Conservation (phyloP, 805 yeast genomes). For the Ogataea salicorniae region DNA sequence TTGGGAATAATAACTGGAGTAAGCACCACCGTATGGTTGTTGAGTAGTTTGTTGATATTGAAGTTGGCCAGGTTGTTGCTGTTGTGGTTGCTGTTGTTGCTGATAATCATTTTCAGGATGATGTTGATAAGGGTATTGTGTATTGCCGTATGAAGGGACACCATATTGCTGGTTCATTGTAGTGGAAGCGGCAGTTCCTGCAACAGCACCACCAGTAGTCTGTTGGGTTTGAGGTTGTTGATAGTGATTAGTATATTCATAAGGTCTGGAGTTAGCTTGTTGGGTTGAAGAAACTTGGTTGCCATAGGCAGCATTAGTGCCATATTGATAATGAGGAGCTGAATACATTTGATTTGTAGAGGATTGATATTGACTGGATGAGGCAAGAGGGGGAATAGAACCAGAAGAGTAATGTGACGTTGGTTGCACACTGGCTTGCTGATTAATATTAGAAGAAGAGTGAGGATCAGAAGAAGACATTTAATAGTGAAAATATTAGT, state of each 20-base stretch:
- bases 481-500: background rate
- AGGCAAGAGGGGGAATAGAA: constrained; percentile 12
- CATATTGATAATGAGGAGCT: constrained; percentile 19
- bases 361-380: constrained; percentile 14
- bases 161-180: constrained; percentile 3
- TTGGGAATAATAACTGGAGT: constrained; percentile 15
- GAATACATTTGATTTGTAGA: constrained; percentile 10
- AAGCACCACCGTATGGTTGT: constrained; percentile 14
- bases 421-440: constrained; percentile 5
- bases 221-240: constrained; percentile 10
- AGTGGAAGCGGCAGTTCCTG: constrained; percentile 10
- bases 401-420: constrained; percentile 11
- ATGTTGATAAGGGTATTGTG: constrained; percentile 20
- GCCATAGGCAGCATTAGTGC: constrained; percentile 12
- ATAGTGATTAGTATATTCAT: constrained; percentile 14
- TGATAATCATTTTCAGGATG: constrained; percentile 17
- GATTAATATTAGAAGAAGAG: constrained; percentile 8
- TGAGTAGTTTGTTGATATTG: constrained; percentile 15
- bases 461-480: constrained; percentile 19
- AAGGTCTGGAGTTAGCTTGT: constrained; percentile 10
- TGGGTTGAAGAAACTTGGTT: constrained; percentile 9
- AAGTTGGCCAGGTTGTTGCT: constrained; percentile 12
- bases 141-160: constrained; percentile 10
- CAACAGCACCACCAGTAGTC: constrained; percentile 3
- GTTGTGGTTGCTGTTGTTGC: constrained; percentile 12